Conservation (phyloP, 2,329 filamentous ascomycete species). For the Didymella lethalis region DNA sequence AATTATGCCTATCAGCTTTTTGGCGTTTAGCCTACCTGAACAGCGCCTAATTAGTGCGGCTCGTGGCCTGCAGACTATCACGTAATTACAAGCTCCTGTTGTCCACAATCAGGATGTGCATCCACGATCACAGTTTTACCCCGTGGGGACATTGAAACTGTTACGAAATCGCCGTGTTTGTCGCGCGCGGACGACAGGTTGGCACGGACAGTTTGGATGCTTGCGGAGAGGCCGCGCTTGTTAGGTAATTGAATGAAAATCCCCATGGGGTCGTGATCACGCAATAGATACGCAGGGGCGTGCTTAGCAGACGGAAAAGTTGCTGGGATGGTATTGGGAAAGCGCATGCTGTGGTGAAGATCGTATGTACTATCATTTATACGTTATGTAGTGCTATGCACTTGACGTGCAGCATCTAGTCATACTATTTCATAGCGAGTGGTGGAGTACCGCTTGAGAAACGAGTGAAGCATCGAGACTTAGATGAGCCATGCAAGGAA, state of each 20-base stretch:
- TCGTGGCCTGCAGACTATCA: conserved; percentile 5
- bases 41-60: not conserved
- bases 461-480: not conserved
- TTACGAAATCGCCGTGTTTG: conserved; percentile 13
- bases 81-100: conserved; percentile 16
- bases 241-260: conserved; percentile 19
- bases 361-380: conserved; percentile 6
- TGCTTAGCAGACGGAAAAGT: not conserved
- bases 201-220: conserved; percentile 8
- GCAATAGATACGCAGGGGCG: not conserved
- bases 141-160: conserved; percentile 10
- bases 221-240: conserved; percentile 1
- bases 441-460: not conserved
- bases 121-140: not conserved
- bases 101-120: conserved; percentile 11
- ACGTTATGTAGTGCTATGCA: not conserved
- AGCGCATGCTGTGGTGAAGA: not conserved
- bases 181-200: conserved; percentile 1
- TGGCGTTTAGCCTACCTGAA: not conserved
- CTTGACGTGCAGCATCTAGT: not conserved
- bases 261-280: conserved; percentile 13
- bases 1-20: not conserved
- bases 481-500: conserved; percentile 71
- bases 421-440: conserved; percentile 4
- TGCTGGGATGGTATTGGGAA: too few species aligned